A percentile compares a stretch with the other conserved stretches of the same genome.
Conservation (phyloP, 495 filamentous ascomycete genomes). For the Hamigera avellanea region DNA sequence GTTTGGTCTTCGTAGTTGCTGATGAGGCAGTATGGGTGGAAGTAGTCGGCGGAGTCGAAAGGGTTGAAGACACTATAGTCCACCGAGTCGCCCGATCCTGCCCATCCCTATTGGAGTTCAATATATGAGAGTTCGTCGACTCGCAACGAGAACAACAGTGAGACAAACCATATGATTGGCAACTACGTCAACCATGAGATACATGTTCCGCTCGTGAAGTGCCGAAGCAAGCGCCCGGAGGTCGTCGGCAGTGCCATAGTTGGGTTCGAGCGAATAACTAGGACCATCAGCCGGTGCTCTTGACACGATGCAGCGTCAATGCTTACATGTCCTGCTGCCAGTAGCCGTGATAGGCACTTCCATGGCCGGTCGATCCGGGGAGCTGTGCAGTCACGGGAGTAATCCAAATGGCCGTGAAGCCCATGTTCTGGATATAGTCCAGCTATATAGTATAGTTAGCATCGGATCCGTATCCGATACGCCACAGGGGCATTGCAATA, state of each 20-base stretch:
- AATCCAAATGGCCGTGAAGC: conserved; percentile 78
- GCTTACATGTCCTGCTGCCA: conserved; percentile 56
- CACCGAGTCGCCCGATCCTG: conserved; percentile 39
- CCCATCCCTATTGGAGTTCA: conserved; percentile 39
- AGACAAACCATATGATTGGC: conserved; percentile 60
- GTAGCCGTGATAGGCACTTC: conserved; percentile 60
- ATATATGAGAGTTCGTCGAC: neutral
- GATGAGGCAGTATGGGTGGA: conserved; percentile 55
- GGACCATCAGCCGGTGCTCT: neutral
- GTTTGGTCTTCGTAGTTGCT: conserved; percentile 47
- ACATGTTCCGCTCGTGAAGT: conserved; percentile 52
- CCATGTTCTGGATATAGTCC: conserved; percentile 57
- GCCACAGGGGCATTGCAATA: neutral
- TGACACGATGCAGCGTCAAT: neutral
- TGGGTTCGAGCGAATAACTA: conserved; percentile 46
- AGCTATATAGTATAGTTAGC: conserved; percentile 17
- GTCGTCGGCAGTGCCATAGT: conserved; percentile 58
- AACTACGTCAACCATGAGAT: conserved; percentile 71
- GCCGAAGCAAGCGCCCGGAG: conserved; percentile 46
- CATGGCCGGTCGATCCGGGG: conserved; percentile 35
- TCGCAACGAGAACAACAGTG: neutral
- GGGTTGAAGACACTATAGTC: conserved; percentile 52
- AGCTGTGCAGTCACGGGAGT: conserved; percentile 60
- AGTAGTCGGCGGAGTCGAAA: conserved; percentile 53
- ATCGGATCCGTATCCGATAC: neutral